These are phyloP conservation scores for Leccinum ochraceum DNA, from an alignment of 768 basidiomycete species.

Conservation along the genomic window DNA sequence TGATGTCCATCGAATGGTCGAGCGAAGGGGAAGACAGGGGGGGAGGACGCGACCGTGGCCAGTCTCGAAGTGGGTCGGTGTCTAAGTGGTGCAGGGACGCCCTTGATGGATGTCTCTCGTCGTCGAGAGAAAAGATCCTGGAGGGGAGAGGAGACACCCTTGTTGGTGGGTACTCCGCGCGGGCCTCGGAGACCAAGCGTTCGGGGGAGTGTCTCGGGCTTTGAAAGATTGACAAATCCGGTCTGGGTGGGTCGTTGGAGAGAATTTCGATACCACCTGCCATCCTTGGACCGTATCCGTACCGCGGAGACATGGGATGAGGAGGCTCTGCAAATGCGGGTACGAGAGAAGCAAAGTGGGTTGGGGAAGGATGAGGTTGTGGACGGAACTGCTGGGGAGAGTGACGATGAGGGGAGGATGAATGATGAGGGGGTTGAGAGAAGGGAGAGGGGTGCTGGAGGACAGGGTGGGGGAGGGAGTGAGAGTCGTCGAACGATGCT, in stretches of 20 bases:
- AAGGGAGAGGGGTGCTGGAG: conserved; percentile 16
- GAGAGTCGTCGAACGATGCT: conserved; percentile 12
- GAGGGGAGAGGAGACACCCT: conserved; percentile 15
- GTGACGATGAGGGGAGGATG: conserved; percentile 23
- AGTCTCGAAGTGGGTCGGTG: conserved; percentile 2
- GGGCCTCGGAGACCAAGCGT: conserved; percentile 13
- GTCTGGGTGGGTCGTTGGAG: conserved; percentile 18
- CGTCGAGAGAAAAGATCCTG: conserved; percentile 3
- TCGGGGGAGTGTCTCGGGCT: conserved; percentile 19
- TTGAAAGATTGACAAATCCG: conserved; percentile 15
- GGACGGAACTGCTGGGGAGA: conserved; percentile 20
- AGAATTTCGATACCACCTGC: conserved; percentile 29
- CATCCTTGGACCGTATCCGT: conserved; percentile 27
- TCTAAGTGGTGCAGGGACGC: background rate
- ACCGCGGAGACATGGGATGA: conserved; percentile 20
- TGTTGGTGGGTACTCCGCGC: conserved; percentile 12
- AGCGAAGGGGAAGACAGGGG: conserved; percentile 1
- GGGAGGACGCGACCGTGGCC: conserved; percentile 9
- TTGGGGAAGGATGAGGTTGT: conserved; percentile 16
- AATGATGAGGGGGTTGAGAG: conserved; percentile 12
- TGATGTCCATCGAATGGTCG: background rate
- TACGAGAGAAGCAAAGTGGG: background rate
- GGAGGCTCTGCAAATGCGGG: conserved; percentile 1
- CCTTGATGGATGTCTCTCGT: conserved; percentile 9
- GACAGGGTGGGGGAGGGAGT: conserved; percentile 3